Conservation (phyloP, 108 stramenopile genomes). For the Schizochytrium sp. region DNA sequence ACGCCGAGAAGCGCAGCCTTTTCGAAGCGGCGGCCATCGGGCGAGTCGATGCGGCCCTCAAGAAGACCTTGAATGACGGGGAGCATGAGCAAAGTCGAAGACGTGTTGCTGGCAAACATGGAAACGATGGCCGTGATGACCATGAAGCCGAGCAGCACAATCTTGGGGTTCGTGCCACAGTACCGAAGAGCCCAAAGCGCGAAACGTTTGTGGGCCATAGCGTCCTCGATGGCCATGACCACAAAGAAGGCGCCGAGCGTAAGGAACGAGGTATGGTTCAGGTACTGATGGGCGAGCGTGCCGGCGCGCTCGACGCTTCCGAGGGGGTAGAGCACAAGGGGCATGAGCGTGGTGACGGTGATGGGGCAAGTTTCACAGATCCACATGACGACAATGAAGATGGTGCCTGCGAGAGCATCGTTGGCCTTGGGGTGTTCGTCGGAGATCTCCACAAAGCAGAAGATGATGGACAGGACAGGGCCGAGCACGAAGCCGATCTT, state of each 20-base stretch:
- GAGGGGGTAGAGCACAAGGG: neutral
- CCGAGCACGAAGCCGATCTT: neutral
- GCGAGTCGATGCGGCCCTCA: neutral
- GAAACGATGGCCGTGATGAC: neutral
- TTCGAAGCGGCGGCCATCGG: neutral
- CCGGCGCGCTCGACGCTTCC: neutral
- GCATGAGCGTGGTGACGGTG: neutral
- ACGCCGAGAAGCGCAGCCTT: neutral
- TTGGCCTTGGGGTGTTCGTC: neutral
- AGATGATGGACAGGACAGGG: neutral
- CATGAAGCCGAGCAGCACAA: neutral
- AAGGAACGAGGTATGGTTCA: neutral
- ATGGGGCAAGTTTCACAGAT: neutral
- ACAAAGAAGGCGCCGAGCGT: neutral
- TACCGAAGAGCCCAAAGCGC: neutral
- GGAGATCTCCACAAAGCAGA: neutral
- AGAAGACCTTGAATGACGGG: neutral
- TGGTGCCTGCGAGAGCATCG: neutral
- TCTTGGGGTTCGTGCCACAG: neutral
- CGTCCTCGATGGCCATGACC: neutral
- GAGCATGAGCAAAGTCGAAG: neutral
- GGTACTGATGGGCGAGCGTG: neutral
- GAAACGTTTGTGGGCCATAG: neutral
- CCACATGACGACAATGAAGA: neutral
- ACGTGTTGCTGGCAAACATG: neutral